phyloP scores from a whole-genome alignment of 2,329 filamentous ascomycete genomes.

The Claviceps sp. region DNA sequence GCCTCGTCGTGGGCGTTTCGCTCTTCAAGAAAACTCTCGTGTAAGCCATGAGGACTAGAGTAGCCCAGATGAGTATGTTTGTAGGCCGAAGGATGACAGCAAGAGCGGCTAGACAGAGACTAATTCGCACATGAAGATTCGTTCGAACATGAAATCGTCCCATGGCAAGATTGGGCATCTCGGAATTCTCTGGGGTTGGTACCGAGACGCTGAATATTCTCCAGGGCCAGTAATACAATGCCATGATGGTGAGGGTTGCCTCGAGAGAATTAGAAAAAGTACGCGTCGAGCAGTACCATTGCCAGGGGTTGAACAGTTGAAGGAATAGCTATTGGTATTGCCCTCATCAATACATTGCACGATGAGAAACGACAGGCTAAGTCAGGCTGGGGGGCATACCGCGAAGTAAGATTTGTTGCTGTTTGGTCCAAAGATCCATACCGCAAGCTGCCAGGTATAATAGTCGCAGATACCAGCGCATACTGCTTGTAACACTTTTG shows the following conservation, averaged over 20 bases:
- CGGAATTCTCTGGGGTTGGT: conserved; percentile 26
- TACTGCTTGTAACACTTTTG: conserved; percentile 62
- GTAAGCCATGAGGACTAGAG: conserved; percentile 39
- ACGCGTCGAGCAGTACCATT: conserved; percentile 88
- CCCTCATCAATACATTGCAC: background rate
- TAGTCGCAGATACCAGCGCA: conserved; percentile 71
- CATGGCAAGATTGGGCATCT: conserved; percentile 9
- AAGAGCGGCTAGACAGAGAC: conserved; percentile 62
- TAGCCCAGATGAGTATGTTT: conserved; percentile 74
- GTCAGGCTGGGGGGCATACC: conserved; percentile 29
- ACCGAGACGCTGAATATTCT: conserved; percentile 38
- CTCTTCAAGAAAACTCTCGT: conserved; percentile 23
- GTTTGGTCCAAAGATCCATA: conserved; percentile 54
- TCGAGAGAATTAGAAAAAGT: conserved; percentile 93
- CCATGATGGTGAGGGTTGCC: conserved; percentile 70
- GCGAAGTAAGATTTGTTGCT: conserved; percentile 54
- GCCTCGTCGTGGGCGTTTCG: conserved; percentile 27
- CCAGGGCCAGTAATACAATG: conserved; percentile 83
- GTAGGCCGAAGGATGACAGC: conserved; percentile 84
- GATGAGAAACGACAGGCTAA: background rate
- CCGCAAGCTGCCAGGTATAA: conserved; percentile 75
- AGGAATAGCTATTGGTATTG: conserved; percentile 19
- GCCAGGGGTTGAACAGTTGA: conserved; percentile 50
- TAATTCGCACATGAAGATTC: conserved; percentile 30
- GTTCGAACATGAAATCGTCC: conserved; percentile 14